Percentiles rank a stretch among this genome's conserved stretches.
These are phyloP conservation scores for Sporisorium reilianum DNA, from an alignment of 1,284 basidiomycete species.

Conservation along the genomic window DNA sequence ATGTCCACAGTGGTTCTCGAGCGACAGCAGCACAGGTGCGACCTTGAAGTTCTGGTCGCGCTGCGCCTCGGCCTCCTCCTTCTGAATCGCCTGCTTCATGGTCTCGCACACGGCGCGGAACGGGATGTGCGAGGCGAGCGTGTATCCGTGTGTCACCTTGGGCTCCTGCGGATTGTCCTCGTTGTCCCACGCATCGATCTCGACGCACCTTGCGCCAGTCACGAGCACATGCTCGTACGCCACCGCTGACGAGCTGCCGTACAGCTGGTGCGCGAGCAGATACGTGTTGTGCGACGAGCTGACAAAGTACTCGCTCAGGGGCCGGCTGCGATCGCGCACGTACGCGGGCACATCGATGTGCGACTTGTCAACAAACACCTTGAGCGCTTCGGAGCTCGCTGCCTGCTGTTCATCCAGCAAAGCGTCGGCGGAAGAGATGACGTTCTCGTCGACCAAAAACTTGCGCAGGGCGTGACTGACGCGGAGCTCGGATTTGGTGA, in stretches of 20 bases:
- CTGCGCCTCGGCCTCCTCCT: constrained; percentile 32
- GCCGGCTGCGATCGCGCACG: constrained; percentile 52
- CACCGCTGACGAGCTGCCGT: constrained; percentile 74
- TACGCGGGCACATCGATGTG: constrained; percentile 55
- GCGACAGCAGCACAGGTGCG: constrained; percentile 75
- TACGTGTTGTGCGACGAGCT: constrained; percentile 76
- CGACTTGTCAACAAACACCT: constrained; percentile 46
- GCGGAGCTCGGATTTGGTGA: constrained; percentile 53
- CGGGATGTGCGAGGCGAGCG: constrained; percentile 50
- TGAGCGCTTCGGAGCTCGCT: constrained; percentile 35
- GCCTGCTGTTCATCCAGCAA: constrained; percentile 21
- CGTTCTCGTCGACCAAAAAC: constrained; percentile 44
- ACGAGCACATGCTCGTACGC: constrained; percentile 75
- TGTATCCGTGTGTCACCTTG: constrained; percentile 74
- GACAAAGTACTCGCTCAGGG: constrained; percentile 61
- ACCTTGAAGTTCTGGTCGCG: constrained; percentile 26
- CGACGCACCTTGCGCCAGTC: constrained; percentile 76
- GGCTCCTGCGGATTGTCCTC: constrained; percentile 72
- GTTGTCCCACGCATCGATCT: constrained; percentile 78
- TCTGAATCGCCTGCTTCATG: constrained; percentile 47
- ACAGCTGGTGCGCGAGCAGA: constrained; percentile 75
- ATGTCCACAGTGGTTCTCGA: constrained; percentile 76
- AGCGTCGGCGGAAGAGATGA: constrained; percentile 43
- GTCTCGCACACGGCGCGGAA: constrained; percentile 53
- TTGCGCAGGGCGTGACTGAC: constrained; percentile 55